Evolutionary conservation across 805 yeast species (phyloP).

Genomic region (Pichia kluyveri): DNA sequence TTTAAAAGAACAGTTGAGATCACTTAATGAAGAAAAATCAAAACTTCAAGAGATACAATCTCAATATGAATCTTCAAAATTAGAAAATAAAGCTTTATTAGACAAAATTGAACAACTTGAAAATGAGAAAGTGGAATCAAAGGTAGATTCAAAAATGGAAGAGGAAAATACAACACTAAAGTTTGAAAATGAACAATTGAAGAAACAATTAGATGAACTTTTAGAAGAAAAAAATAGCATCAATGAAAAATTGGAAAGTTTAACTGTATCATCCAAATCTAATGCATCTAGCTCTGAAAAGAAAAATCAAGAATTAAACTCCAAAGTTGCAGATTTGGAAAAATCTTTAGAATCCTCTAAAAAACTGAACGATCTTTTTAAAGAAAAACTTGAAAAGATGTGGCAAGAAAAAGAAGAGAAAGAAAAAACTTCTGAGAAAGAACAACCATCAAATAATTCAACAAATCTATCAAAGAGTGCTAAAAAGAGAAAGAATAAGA

Average conservation of each 20-base stretch:
- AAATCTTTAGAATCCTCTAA: slow-evolving; percentile 17
- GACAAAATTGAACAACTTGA: slow-evolving; percentile 3
- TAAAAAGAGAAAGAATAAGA: slow-evolving; percentile 15
- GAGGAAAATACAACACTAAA: background rate
- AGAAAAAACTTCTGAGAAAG: background rate
- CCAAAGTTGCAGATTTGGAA: slow-evolving; percentile 11
- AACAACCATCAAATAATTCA: background rate
- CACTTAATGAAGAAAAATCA: background rate
- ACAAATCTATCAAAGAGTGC: slow-evolving; percentile 1
- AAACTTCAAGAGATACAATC: background rate
- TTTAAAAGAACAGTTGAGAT: slow-evolving; percentile 2
- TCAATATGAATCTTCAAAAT: background rate
- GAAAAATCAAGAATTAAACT: background rate
- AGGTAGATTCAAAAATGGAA: background rate
- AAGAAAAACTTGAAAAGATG: slow-evolving; percentile 18
- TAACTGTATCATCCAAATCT: slow-evolving; percentile 1
- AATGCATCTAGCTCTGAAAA: background rate
- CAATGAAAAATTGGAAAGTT: background rate
- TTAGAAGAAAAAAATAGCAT: background rate
- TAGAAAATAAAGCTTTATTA: slow-evolving; percentile 5
- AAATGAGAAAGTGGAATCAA: background rate
- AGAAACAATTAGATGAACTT: background rate
- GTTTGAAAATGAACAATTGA: background rate
- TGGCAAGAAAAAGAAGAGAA: slow-evolving; percentile 13
- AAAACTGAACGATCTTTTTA: slow-evolving; percentile 17